Conservation (phyloP, 139 green algal genomes). For the Astrephomene gubernaculifera region DNA sequence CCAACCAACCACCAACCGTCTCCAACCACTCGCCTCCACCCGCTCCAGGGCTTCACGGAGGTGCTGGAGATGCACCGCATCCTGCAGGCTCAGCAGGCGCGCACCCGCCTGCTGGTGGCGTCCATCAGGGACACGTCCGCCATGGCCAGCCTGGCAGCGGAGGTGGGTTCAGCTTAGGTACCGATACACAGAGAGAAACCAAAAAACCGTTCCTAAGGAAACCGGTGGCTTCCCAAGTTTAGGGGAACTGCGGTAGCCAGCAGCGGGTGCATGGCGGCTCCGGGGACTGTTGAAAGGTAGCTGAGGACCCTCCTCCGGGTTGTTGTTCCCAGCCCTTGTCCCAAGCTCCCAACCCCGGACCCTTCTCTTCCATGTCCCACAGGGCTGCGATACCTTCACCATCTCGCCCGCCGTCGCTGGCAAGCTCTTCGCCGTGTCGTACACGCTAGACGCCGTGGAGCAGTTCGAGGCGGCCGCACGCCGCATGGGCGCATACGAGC, state of each 20-base stretch:
- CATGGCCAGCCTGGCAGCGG: constrained; percentile 69
- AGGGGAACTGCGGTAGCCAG: too few relatives aligned
- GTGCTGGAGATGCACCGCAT: constrained; percentile 76
- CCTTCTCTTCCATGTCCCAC: too few relatives aligned
- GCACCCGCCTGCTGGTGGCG: constrained; percentile 82
- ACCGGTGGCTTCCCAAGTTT: too few relatives aligned
- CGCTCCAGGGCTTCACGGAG: constrained; percentile 58
- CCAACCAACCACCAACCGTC: too few relatives aligned
- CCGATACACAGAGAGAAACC: too few relatives aligned
- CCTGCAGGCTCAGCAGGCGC: constrained; percentile 41
- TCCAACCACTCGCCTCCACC: neutral
- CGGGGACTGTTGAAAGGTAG: too few relatives aligned
- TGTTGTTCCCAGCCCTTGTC: too few relatives aligned
- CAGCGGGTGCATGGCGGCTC: too few relatives aligned
- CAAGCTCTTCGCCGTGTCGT: constrained; percentile 51
- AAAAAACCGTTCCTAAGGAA: too few relatives aligned
- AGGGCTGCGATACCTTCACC: constrained; percentile 88
- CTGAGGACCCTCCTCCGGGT: too few relatives aligned
- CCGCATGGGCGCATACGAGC: constrained; percentile 44
- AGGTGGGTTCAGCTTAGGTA: too few relatives aligned
- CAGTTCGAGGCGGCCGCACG: constrained; percentile 46
- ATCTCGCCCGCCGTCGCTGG: constrained; percentile 73
- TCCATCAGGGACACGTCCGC: constrained; percentile 65
- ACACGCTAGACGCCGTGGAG: constrained; percentile 44
- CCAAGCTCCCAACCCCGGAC: too few relatives aligned